Evolutionary conservation across 768 basidiomycete species (phyloP).

Genomic region (Suillus subaureus): DNA sequence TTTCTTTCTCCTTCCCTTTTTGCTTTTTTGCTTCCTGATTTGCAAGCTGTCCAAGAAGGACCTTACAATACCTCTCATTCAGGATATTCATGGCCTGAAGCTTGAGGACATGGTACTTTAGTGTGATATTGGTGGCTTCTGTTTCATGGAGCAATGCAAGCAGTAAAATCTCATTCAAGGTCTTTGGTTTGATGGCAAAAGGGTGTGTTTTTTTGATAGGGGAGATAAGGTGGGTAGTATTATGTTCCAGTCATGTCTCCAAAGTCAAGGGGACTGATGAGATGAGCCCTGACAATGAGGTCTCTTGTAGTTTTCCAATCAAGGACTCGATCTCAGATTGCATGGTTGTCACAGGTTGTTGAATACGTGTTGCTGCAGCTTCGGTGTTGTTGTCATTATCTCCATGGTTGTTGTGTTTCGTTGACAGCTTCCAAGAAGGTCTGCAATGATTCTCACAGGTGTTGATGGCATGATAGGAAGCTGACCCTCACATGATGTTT

Average conservation of each 20-base stretch:
- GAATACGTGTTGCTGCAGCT: background rate
- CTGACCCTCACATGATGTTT: constrained; percentile 6
- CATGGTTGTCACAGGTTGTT: background rate
- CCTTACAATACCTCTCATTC: constrained; percentile 9
- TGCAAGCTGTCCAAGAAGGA: constrained; percentile 3
- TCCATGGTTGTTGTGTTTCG: constrained; percentile 2
- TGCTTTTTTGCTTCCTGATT: constrained; percentile 9
- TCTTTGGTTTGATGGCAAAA: constrained; percentile 2
- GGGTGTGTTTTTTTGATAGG: background rate
- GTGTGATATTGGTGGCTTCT: background rate
- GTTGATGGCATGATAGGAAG: constrained; percentile 1
- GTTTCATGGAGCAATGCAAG: constrained; percentile 3
- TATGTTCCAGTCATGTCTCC: constrained; percentile 6
- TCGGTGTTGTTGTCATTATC: background rate
- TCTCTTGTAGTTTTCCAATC: constrained; percentile 6
- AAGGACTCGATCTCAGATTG: background rate
- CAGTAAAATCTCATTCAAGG: constrained; percentile 5
- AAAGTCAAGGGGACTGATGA: background rate
- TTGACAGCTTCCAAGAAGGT: background rate
- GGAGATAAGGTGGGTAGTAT: background rate
- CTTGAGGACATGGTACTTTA: background rate
- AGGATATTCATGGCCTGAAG: constrained; percentile 9
- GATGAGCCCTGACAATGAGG: constrained; percentile 10
- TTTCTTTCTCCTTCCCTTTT: constrained; percentile 2
- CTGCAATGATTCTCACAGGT: background rate